Evolutionary conservation across 2,329 filamentous ascomycete species (phyloP).

Genomic region (Pseudocercospora fijiensis): DNA sequence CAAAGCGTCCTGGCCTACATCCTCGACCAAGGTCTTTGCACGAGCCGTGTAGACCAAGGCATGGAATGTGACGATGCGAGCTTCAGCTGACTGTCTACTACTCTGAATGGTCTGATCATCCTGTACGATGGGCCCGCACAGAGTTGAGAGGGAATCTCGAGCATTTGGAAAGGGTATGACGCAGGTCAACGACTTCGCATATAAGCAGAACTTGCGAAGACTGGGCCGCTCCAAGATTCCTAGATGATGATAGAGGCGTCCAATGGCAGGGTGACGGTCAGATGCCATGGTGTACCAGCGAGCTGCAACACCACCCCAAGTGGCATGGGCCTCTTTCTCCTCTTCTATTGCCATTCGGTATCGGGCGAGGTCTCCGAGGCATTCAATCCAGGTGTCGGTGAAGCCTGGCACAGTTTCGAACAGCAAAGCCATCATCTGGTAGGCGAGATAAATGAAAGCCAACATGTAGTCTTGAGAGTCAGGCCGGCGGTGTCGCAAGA

Average conservation of each 20-base stretch:
- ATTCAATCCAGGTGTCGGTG: constrained; percentile 90
- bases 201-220: constrained; percentile 70
- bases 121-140: constrained; percentile 57
- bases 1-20: constrained; percentile 53
- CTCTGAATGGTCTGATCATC: constrained; percentile 37
- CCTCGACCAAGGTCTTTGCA: constrained; percentile 48
- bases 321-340: constrained; percentile 64
- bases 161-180: constrained; percentile 66
- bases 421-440: constrained; percentile 83
- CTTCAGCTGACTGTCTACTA: constrained; percentile 52
- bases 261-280: constrained; percentile 71
- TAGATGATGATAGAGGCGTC: constrained; percentile 82
- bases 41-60: constrained; percentile 62
- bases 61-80: constrained; percentile 63
- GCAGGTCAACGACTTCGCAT: constrained; percentile 68
- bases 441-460: constrained; percentile 82
- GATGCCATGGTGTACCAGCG: constrained; percentile 85
- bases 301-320: constrained; percentile 76
- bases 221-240: constrained; percentile 74
- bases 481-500: constrained; percentile 69
- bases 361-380: constrained; percentile 78
- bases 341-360: constrained; percentile 94
- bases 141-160: constrained; percentile 66
- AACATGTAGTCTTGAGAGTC: constrained; percentile 84
- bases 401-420: constrained; percentile 83